These are phyloP conservation scores for Gymnopilus dilepis DNA, from an alignment of 768 basidiomycete genomes.

Conservation along the genomic window DNA sequence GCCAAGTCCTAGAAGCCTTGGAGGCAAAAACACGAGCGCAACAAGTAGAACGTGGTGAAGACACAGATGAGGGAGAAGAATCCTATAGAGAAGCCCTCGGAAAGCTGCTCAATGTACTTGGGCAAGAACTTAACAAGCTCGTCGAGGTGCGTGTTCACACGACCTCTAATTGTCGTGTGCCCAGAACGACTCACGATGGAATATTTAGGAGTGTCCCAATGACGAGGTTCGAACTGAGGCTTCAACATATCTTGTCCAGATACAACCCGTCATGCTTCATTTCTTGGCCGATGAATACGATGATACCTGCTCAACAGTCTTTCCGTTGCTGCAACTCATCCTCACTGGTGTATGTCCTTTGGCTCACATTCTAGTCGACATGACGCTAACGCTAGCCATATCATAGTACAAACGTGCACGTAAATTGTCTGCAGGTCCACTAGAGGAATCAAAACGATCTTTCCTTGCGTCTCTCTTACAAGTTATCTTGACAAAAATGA, in stretches of 20 bases:
- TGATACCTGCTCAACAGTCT: constrained; percentile 86
- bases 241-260: constrained; percentile 60
- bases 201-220: constrained; percentile 58
- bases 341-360: constrained; percentile 67
- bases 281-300: constrained; percentile 92
- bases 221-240: constrained; percentile 71
- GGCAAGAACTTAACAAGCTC: constrained; percentile 83
- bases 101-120: constrained; percentile 79
- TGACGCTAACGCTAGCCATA: constrained; percentile 11
- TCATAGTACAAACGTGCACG: constrained; percentile 79
- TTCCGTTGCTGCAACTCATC: constrained; percentile 77
- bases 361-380: not conserved
- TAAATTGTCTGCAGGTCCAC: constrained; percentile 62
- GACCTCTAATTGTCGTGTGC: constrained; percentile 19
- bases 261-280: constrained; percentile 81
- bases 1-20: constrained; percentile 79
- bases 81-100: constrained; percentile 90
- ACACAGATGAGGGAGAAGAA: constrained; percentile 87
- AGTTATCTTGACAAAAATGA: constrained; percentile 85
- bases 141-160: constrained; percentile 65
- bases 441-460: constrained; percentile 69
- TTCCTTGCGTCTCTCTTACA: constrained; percentile 82
- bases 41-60: constrained; percentile 66
- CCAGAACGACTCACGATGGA: constrained; percentile 9
- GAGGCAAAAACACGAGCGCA: constrained; percentile 76